Evolutionary conservation across 306 rosid genomes (phyloP).

Genomic region (Ceratonia siliqua): DNA sequence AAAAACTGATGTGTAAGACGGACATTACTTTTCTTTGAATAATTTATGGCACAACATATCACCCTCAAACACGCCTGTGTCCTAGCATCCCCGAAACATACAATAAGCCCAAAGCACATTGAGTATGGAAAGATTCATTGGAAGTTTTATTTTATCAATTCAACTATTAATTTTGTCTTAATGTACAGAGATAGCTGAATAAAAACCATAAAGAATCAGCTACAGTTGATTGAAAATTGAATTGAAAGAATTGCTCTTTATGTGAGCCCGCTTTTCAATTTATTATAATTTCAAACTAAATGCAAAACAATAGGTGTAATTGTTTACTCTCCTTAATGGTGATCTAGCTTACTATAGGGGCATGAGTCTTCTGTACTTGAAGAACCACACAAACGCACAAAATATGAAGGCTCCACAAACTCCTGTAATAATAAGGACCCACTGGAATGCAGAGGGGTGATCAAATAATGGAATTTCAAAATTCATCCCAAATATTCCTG

Average conservation of each 20-base stretch:
- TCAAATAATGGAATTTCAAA: conserved; percentile 63
- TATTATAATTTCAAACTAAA: conserved; percentile 14
- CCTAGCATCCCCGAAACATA: neutral
- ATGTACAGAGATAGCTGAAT: conserved; percentile 23
- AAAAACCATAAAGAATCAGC: conserved; percentile 9
- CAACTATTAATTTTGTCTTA: conserved; percentile 8
- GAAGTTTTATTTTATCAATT: conserved; percentile 14
- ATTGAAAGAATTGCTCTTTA: conserved; percentile 41
- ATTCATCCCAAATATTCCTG: conserved; percentile 96
- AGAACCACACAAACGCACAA: conserved; percentile 87
- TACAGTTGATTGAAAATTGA: conserved; percentile 34
- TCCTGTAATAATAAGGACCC: conserved; percentile 85
- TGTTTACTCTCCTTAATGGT: conserved; percentile 24
- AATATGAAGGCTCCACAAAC: conserved; percentile 63
- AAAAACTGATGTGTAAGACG: too few species aligned
- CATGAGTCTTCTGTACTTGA: conserved; percentile 93
- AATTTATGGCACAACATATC: neutral
- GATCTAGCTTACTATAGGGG: conserved; percentile 59
- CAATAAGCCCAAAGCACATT: neutral
- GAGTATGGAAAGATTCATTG: neutral
- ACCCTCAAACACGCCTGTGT: neutral
- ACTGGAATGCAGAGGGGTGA: conserved; percentile 67
- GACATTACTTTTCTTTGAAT: neutral
- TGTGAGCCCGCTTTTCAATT: conserved; percentile 29
- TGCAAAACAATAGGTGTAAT: neutral